A percentile compares a stretch with the other conserved stretches of the same genome.
phyloP scores from a whole-genome alignment of 2,329 filamentous ascomycete genomes.

The Hirsutella minnesotensis region DNA sequence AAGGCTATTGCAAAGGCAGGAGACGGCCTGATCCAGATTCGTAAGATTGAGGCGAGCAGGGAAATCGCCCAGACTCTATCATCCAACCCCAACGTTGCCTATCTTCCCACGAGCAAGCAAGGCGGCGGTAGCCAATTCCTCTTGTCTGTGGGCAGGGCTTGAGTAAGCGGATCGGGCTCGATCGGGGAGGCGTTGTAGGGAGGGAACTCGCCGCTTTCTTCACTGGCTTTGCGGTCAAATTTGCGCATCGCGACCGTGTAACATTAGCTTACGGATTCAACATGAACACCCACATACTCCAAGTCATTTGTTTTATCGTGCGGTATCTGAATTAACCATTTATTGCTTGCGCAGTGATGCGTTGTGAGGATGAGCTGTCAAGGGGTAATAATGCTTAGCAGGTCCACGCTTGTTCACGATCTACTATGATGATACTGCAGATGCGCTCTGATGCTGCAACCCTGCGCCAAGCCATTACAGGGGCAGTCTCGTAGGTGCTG shows the following conservation, averaged over 20 bases:
- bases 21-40: slow-evolving; percentile 88
- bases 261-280: slow-evolving; percentile 16
- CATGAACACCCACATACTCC: too few relatives aligned
- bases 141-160: slow-evolving; percentile 37
- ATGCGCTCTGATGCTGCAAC: too few relatives aligned
- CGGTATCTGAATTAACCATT: too few relatives aligned
- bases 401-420: too few relatives aligned
- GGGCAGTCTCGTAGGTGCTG: too few relatives aligned
- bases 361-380: too few relatives aligned
- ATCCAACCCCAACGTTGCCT: slow-evolving; percentile 88
- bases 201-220: slow-evolving; percentile 20
- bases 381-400: too few relatives aligned
- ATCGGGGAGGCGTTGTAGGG: slow-evolving; percentile 7
- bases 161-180: slow-evolving; percentile 8
- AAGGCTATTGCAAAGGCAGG: slow-evolving; percentile 88
- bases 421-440: too few relatives aligned
- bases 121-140: slow-evolving; percentile 41
- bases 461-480: too few relatives aligned
- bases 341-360: too few relatives aligned
- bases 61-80: slow-evolving; percentile 90
- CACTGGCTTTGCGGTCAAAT: slow-evolving; percentile 7
- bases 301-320: too few relatives aligned
- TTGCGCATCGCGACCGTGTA: slow-evolving; percentile 20
- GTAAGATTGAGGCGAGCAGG: slow-evolving; percentile 91
- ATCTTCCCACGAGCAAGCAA: slow-evolving; percentile 70